Conservation (phyloP, 2,329 filamentous ascomycete genomes). For the Arthrobotrys conoides region DNA sequence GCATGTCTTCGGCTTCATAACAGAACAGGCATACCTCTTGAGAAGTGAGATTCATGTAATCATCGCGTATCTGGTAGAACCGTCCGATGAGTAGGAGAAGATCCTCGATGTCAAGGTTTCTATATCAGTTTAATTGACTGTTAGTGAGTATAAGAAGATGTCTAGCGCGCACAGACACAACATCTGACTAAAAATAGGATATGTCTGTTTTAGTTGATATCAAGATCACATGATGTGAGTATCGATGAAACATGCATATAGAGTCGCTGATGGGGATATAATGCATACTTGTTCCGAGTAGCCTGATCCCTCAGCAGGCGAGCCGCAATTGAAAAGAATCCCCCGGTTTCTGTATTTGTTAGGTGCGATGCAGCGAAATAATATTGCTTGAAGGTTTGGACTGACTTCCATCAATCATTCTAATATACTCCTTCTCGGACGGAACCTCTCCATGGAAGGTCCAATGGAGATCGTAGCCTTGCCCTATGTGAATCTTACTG, state of each 20-base stretch:
- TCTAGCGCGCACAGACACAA: too few species aligned
- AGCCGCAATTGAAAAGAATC: background rate
- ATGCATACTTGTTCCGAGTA: conserved; percentile 1
- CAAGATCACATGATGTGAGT: too few species aligned
- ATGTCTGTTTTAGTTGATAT: too few species aligned
- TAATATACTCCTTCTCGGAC: conserved; percentile 18
- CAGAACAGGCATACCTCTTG: background rate
- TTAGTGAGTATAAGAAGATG: too few species aligned
- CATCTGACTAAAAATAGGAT: too few species aligned
- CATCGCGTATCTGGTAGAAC: conserved; percentile 15
- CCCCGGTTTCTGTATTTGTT: conserved; percentile 4
- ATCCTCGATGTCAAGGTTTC: conserved; percentile 6
- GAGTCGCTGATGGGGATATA: too few species aligned
- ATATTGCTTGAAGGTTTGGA: background rate
- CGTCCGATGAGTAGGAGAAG: background rate
- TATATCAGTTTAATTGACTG: background rate
- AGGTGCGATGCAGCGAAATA: background rate
- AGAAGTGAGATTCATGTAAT: conserved; percentile 17
- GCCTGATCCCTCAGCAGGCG: conserved; percentile 11
- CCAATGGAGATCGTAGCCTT: conserved; percentile 33
- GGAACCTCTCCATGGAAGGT: conserved; percentile 28
- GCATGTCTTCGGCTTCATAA: background rate
- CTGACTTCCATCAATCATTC: conserved; percentile 22
- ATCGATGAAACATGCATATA: too few species aligned
- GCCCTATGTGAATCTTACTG: conserved; percentile 10